Base-by-base conservation (phyloP, 495 filamentous ascomycete species). In the Penicillium manginii region DNA sequence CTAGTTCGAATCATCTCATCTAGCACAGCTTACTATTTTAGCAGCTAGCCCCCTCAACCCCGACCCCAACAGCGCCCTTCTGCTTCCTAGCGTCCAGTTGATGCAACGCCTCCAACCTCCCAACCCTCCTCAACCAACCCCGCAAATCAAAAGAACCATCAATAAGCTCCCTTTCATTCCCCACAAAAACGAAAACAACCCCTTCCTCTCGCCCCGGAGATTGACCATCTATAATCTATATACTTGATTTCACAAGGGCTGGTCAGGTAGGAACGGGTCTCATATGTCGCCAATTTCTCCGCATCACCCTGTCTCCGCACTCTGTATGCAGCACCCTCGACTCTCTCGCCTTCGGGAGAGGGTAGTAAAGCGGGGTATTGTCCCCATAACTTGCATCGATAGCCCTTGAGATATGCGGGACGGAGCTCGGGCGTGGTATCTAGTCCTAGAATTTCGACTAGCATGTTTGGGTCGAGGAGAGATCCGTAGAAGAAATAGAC, bases 401-500 rank as follows among this genome's bases (percentile, higher is more conserved):
- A 66, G 21, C 61, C 62, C 2, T 51, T 17, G 2, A 70, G 32
- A 29, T 39, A 59, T 11, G 64, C 67, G 14, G 57, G 55, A 7
- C 54, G 52, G 2, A 68, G 35, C 7, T 19, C 29, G 2, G 60
- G 59, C 21, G 42, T 14, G 12, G 56, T 19, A 9, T 60, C 49
- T 8, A 68, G 53, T 2, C 31, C 50, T 7, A 73, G 52, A 15
- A 68, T 57, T 3, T 62, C 43, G 12, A 18, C 21, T 2, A 76
- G 59, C 42, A 56, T 50, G 11, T 37, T 21, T 5, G 65, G 59
- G 23, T 71, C 57, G 9, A 53, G 47, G 1, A 74, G 57, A 9
- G 62, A 58, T 22, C 67, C 69, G 35, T 74, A 66, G 58, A 72
- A 70, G 43, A 74, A 74, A 56, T 69, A 75, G 15, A 37, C 54